phyloP scores from a whole-genome alignment of 176 grass and related monocot genomes.

The Phyllostachys edulis region DNA sequence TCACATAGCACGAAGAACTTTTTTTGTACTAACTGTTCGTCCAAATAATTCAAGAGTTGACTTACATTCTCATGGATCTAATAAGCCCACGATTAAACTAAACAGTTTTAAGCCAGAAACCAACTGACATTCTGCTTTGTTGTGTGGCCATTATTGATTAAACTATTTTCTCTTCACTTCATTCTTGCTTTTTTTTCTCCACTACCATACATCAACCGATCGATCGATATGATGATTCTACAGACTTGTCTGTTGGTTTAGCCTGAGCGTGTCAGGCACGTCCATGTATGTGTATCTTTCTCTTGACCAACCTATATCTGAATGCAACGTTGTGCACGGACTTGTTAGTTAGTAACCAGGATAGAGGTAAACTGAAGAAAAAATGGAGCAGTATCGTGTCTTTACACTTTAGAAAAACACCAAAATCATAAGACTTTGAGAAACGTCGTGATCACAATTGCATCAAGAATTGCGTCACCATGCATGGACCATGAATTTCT shows the following conservation, averaged over 20 bases:
- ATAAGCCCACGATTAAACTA: background rate
- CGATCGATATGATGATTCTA: too few species aligned
- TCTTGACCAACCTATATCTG: background rate
- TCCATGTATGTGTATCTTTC: background rate
- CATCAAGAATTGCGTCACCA: background rate
- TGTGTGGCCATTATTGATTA: too few species aligned
- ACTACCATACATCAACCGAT: too few species aligned
- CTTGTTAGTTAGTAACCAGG: background rate
- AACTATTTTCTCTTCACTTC: too few species aligned
- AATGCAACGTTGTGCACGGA: background rate
- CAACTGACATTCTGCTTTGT: too few species aligned
- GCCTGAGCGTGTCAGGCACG: background rate
- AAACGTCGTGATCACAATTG: background rate
- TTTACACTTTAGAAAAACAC: background rate
- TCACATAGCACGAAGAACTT: background rate
- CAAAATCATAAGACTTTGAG: background rate
- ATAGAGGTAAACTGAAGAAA: background rate
- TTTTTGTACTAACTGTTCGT: too few species aligned
- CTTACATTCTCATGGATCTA: background rate
- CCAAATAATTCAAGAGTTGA: background rate
- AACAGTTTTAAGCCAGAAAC: too few species aligned
- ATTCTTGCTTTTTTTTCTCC: too few species aligned
- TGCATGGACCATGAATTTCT: background rate
- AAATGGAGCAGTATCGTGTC: background rate
- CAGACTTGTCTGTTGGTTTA: background rate